phyloP scores from a whole-genome alignment of 2,329 filamentous ascomycete species.

The Fusarium anguioides region DNA sequence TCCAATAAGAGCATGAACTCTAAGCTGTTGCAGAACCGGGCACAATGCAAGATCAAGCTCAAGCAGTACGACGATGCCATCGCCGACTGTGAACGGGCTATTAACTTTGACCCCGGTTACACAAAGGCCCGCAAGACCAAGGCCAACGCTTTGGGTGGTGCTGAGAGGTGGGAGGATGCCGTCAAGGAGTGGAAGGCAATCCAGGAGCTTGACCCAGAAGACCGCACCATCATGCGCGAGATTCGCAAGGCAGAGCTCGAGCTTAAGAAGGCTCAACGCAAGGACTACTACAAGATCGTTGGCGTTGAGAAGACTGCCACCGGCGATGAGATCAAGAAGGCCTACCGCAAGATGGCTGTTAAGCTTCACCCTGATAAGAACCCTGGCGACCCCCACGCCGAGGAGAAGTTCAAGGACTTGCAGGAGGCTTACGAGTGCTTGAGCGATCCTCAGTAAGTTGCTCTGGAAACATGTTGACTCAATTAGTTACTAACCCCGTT shows the following conservation, averaged over 20 bases:
- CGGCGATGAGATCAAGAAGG: conserved; percentile 92
- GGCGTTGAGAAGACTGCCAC: conserved; percentile 86
- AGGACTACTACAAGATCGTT: conserved; percentile 99
- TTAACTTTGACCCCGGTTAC: conserved; percentile 85
- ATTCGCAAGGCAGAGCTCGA: conserved; percentile 92
- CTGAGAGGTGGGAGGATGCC: conserved; percentile 92
- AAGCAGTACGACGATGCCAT: conserved; percentile 87
- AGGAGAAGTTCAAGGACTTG: conserved; percentile 96
- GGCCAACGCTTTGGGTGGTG: conserved; percentile 86
- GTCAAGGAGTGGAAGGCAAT: conserved; percentile 90
- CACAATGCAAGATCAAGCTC: conserved; percentile 83
- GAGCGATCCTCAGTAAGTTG: conserved; percentile 87
- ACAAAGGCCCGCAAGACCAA: conserved; percentile 93
- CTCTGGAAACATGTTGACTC: not conserved
- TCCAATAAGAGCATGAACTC: conserved; percentile 92
- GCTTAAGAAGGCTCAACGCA: conserved; percentile 95
- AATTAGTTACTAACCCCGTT: conserved; percentile 50
- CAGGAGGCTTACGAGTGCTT: conserved; percentile 96
- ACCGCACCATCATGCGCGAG: conserved; percentile 83
- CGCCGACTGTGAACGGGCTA: conserved; percentile 84
- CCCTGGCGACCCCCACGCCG: conserved; percentile 83
- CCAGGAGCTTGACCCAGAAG: conserved; percentile 83
- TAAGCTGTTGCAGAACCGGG: conserved; percentile 94
- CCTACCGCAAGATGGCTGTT: conserved; percentile 94
- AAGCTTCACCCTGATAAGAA: conserved; percentile 98